phyloP scores from a whole-genome alignment of 2,329 filamentous ascomycete genomes.

The Fusarium begoniae region DNA sequence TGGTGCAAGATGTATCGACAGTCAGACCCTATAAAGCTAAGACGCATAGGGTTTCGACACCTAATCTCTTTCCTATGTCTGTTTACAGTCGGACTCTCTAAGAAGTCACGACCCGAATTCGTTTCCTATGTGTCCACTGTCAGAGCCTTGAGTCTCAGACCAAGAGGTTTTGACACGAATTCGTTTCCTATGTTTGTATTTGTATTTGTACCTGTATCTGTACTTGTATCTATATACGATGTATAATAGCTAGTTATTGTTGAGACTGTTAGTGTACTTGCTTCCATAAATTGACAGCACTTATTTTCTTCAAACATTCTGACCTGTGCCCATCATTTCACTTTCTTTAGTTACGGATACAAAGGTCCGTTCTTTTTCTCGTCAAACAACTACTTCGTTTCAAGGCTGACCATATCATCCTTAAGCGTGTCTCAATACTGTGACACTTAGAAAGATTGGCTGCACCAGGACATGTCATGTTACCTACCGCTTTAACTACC shows the following conservation, averaged over 20 bases:
- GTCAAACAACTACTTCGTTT: background rate
- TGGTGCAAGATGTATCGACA: constrained; percentile 37
- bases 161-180: background rate
- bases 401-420: background rate
- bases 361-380: background rate
- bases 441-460: background rate
- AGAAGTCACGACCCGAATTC: background rate
- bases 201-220: background rate
- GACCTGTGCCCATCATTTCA: background rate
- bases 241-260: constrained; percentile 12
- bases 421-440: background rate
- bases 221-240: background rate
- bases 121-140: constrained; percentile 12
- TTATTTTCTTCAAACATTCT: background rate
- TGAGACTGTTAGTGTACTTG: background rate
- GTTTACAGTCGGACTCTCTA: background rate
- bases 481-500: background rate
- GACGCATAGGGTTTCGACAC: background rate
- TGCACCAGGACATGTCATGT: background rate
- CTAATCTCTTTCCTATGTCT: constrained; percentile 17
- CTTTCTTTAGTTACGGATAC: background rate
- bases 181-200: constrained; percentile 16
- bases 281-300: constrained; percentile 10
- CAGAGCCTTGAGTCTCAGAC: background rate
- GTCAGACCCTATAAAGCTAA: constrained; percentile 9